These are phyloP conservation scores for Backusella australiensis DNA, from an alignment of 192 early-diverging fungal species.

Conservation along the genomic window DNA sequence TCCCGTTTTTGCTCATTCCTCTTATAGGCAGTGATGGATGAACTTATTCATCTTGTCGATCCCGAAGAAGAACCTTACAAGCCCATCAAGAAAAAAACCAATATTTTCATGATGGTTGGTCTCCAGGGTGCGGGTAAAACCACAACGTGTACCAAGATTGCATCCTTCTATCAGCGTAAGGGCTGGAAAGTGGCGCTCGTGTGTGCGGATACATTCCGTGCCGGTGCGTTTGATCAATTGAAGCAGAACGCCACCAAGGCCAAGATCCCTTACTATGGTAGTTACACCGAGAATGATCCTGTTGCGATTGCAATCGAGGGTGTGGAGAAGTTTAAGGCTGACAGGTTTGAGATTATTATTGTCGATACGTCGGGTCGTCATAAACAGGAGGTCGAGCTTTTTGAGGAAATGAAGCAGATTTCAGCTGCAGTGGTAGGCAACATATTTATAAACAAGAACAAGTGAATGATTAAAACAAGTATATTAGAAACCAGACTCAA, in stretches of 20 bases:
- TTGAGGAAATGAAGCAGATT: slow-evolving; percentile 97
- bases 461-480: neutral
- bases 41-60: slow-evolving; percentile 83
- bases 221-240: slow-evolving; percentile 97
- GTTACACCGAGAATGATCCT: slow-evolving; percentile 92
- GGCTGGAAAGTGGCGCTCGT: slow-evolving; percentile 92
- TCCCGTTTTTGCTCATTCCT: no score
- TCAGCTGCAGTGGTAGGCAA: slow-evolving; percentile 63
- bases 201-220: slow-evolving; percentile 96
- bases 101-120: slow-evolving; percentile 97
- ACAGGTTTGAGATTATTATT: slow-evolving; percentile 94
- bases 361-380: slow-evolving; percentile 98
- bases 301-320: slow-evolving; percentile 89
- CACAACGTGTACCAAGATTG: slow-evolving; percentile 95
- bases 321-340: slow-evolving; percentile 90
- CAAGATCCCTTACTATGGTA: slow-evolving; percentile 94
- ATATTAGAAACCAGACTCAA: slow-evolving; percentile 72
- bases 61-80: slow-evolving; percentile 84
- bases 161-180: slow-evolving; percentile 88
- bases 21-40: slow-evolving; percentile 79
- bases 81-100: slow-evolving; percentile 79
- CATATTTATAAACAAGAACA: neutral
- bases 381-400: slow-evolving; percentile 91
- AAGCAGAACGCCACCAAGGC: slow-evolving; percentile 98
- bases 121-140: slow-evolving; percentile 96